Evolutionary conservation across 495 filamentous ascomycete species (phyloP).

Genomic region (Trichoderma gamsii): DNA sequence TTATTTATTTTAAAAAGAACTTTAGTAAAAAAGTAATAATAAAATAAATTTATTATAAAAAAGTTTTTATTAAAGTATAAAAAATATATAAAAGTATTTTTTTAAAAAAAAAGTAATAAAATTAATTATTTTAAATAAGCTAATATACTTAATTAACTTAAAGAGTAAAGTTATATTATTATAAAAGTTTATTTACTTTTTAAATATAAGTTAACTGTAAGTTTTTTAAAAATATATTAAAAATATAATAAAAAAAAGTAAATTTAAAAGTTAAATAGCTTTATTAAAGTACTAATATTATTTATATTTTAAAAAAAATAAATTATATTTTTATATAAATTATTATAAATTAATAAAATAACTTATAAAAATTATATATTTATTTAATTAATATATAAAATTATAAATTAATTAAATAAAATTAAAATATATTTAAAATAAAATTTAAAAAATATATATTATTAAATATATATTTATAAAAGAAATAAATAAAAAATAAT

Average conservation of each 20-base stretch:
- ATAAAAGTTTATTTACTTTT: neutral
- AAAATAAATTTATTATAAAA: too few species aligned
- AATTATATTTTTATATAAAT: neutral
- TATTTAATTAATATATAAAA: neutral
- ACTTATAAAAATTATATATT: neutral
- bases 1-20: too few species aligned
- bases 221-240: neutral
- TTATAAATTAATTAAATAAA: neutral
- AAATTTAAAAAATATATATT: neutral
- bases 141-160: neutral
- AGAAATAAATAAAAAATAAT: neutral
- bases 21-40: too few species aligned
- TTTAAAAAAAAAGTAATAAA: neutral
- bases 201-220: too few species aligned
- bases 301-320: neutral
- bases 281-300: neutral
- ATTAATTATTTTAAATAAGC: neutral
- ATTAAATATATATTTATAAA: neutral
- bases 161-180: neutral
- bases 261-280: neutral
- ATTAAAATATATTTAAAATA: neutral
- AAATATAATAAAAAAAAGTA: neutral
- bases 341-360: neutral
- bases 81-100: too few species aligned
- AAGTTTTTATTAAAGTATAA: too few species aligned